Evolutionary conservation across 139 green algal genomes (phyloP), one percentile per base, ranked within the genome.

Genomic region (Volvox africanus): DNA sequence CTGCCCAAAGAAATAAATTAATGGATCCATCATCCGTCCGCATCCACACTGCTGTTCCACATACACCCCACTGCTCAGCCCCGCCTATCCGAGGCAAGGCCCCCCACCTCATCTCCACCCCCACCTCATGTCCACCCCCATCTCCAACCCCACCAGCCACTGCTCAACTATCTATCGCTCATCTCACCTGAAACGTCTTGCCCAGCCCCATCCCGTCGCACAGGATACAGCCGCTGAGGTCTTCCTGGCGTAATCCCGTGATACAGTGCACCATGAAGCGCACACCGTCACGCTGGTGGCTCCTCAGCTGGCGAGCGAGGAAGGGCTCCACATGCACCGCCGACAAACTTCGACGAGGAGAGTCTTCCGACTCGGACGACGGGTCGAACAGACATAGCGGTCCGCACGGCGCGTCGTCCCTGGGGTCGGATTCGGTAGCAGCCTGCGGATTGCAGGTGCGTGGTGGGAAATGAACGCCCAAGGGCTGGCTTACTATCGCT

Each of bases 181-280:
- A 20, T 30, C 81, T 1, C 37, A 90, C 91, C 75, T 95, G 94
- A 73, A 96, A 96, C 0, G 95, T 96, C 92, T 97, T 97, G 92
- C 95, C 95, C 68, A 97, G 93, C 0, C 95, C 94, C 93, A 95
- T 95, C 61, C 96, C 93, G 36, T 97, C 95, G 19, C 95, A 95
- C 37, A 98, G 92, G 88, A 99, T 97, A 90, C 94, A 97, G 36
- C 97, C 97, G n/a, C 36, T 91, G 44, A 93, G 89, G n/a, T 93
- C 93, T 18, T 91, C 86, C 62, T 94, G 65, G 35, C 86, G 90
- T 75, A 99, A 84, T 14, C 97, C 97, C 35, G 93, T 92, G 19
- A 99, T 93, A 92, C 97, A 99, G 84, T 96, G 94, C 92, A 98
- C 98, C 89, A 99, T 97, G 93, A 99, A 99, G 44, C 91, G 91